Base-by-base conservation (phyloP, 805 yeast genomes). In the Saturnispora sekii region DNA sequence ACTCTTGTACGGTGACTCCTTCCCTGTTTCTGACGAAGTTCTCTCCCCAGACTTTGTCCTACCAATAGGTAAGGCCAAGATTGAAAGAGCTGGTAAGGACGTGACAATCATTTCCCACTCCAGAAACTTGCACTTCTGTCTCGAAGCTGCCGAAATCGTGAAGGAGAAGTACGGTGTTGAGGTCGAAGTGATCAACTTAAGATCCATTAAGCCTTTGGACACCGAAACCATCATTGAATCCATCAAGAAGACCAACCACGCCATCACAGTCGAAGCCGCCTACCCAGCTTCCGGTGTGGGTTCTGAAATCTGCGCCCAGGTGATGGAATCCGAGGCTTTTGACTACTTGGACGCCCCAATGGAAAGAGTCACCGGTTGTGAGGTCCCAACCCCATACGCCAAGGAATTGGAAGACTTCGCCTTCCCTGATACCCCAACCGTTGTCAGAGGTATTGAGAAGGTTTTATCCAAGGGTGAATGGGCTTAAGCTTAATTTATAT, bases 251-350 rank as follows among this genome's bases (percentile, higher is more conserved):
- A 93, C 99, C 58, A 85, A 87, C 74, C 95, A 94, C 65, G 78
- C 89, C 66, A 81, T 93, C 61, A 82, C 97, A 40, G 97, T 90
- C 49, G 99, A 93, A 74, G 84, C 96, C 40, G 96, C 95, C 50
- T 93, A 79, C 95, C 98, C 98, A 55, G 90, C 87, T 47, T 93
- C 86, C 63, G 97, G 98, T 73, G 95, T 93, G 55, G 98, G 99
- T 62, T 86, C 97, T 44, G 99, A 93, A 76, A 85, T 93, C 60
- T 79, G 89, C 65, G 98, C 97, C 51, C 96, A 88, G 70, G 74
- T 93, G 63, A 88, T 93, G 96, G 99, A 93, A 73, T 79, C 94
- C 48, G 97, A 89, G 69, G 97, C 95, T 44, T 93, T 93, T 56
- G 98, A 93, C 70, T 86, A 88, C 78, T 78, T 93, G 63, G 99